Conservation (phyloP, 2,329 filamentous ascomycete species). For the Clonostachys rhizophaga region DNA sequence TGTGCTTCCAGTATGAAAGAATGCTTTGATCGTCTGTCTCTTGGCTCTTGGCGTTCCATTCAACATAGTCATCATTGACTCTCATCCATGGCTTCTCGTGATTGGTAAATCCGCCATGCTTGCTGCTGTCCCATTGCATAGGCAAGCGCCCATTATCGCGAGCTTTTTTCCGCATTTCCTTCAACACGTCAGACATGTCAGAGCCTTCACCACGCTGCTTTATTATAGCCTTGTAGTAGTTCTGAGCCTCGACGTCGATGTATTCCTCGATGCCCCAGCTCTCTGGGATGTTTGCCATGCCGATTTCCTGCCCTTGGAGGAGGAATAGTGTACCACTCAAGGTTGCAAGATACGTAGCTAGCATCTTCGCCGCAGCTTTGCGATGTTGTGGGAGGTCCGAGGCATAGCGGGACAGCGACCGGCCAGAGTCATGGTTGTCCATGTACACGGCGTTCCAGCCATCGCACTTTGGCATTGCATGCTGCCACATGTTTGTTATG, state of each 20-base stretch:
- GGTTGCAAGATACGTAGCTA: conserved; percentile 30
- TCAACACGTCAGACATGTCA: conserved; percentile 26
- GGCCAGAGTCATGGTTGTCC: conserved; percentile 60
- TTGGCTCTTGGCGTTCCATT: conserved; percentile 11
- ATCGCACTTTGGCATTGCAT: conserved; percentile 42
- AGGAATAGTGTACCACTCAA: conserved; percentile 40
- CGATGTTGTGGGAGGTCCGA: conserved; percentile 1
- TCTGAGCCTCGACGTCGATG: conserved; percentile 35
- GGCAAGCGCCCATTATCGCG: conserved; percentile 16
- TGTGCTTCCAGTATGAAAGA: conserved; percentile 8
- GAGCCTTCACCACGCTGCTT: conserved; percentile 15
- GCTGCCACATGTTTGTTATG: conserved; percentile 42
- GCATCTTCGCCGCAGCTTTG: conserved; percentile 37
- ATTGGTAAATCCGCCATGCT: conserved; percentile 34
- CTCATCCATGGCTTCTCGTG: conserved; percentile 20
- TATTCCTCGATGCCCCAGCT: conserved; percentile 36
- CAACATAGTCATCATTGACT: conserved; percentile 11
- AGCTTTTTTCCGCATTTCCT: conserved; percentile 43
- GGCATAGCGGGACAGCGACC: conserved; percentile 43
- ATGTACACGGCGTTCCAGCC: conserved; percentile 56
- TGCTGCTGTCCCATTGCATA: conserved; percentile 43
- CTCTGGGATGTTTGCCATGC: conserved; percentile 38
- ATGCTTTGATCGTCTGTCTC: conserved; percentile 7
- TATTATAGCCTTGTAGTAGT: conserved; percentile 23
- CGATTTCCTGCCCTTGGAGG: conserved; percentile 48